Evolutionary conservation across 306 rosid species (phyloP), one percentile per base, ranked within the genome.

Genomic region (Lupinus albus): DNA sequence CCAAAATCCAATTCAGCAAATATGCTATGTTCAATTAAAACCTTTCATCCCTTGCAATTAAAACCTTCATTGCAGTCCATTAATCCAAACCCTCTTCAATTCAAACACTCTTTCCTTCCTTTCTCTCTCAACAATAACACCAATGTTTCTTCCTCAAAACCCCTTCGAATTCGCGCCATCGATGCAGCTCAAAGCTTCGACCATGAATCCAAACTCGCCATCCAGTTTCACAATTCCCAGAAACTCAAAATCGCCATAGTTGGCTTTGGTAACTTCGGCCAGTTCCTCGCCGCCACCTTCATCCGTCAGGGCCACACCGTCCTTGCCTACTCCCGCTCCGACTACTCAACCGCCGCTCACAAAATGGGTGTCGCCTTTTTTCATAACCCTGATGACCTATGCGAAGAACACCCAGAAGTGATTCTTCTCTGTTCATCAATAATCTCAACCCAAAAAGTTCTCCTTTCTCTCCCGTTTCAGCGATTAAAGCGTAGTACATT

Each of bases 251-350:
- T 91, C 61, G 96, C 88, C 16, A 59, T 85, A 0, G 10, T 87
- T 13, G 95, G 96, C 47, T 90, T 84, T 76, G 96, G 96, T 3
- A 88, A 92, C 79, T 92, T 57, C 73, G 96, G 96, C 32, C 95
- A 84, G 55, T 89, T 88, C 76, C 95, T 92, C 11, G 92, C 97
- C 18, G 63, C 46, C 16, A 76, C 88, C 36, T 56, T 91, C 7
- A 81, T 83, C 58, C 72, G 76, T 1, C 96, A 86, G 67, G 97
- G 97, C 25, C 97, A 91, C 75, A 81, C 89, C 1, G 84, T 91
- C 0, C 73, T 91, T 20, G 89, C 88, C 49, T 80, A 86, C 50
- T 91, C 97, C 54, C 93, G 93, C 17, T 78, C 88, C 18, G 87
- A 91, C 48, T 13, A 85, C 71, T 55, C 89, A 59, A 17, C 18